Evolutionary conservation across 345 rosid species (phyloP), one percentile per base, ranked within the genome.

Genomic region (Eucalyptus urophylla): DNA sequence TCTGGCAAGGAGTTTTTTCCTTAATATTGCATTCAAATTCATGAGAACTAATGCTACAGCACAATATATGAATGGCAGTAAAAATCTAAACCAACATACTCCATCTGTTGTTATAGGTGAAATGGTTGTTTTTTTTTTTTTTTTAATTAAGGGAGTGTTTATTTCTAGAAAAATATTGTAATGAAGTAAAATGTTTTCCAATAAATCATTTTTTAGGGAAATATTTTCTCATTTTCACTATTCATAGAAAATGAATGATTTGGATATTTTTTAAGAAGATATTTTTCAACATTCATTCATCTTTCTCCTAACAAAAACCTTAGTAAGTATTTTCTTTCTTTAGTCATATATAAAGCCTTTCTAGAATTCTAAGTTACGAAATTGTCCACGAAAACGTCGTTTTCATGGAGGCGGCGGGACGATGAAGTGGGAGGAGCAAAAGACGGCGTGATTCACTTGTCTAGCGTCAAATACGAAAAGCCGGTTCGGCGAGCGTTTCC

Each of bases 321-420:
- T 19, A 19, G 58, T 53, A 53, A 19, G 24, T 56, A 54, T 21
- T 54, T 54, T 54, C 13, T 56, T 56, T 24, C 29, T 56, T 10
- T 69, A 10, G 44, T 72, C 81, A 33, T 33, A 9, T 3, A 72
- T 10, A 37, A 37, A 72, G 2, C 83, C 83, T 72, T 37, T 10
- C 8, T 5, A 6, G 2, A 37, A 37, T 72, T 12, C 8, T 9
- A 3, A 10, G 44, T 0, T 1, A 9, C 1, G 24, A 37, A 37
- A 76, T 40, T 25, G 47, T 40, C 85, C 29, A 76, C 11, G n/a
- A n/a, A n/a, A n/a, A n/a, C n/a, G 40, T 22, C 47, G 83, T 76
- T 76, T 69, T 21, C 85, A 3, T 40, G 83, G 47, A 40, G 83
- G 83, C 27, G 14, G 45, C 83, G 45, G 6, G 44, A 33, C 44